Base-by-base conservation (phyloP, 352 stramenopile genomes). In the Globisporangium perplexum region DNA sequence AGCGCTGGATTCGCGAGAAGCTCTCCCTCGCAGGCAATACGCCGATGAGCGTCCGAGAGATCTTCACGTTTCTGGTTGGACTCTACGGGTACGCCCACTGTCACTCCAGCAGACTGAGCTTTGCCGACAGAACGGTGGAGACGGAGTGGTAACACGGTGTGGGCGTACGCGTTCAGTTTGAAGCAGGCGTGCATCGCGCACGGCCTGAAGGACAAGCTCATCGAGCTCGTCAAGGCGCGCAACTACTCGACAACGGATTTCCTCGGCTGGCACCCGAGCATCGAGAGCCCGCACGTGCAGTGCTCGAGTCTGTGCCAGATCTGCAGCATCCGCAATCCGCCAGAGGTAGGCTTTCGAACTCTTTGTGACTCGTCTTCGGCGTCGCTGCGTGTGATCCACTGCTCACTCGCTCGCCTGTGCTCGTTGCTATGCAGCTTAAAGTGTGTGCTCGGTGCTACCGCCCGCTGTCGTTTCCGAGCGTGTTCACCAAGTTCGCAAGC, bases 1-100 rank as follows among this genome's bases (percentile, higher is more conserved):
- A 92, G 71, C 77, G 82, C 38, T 92, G 82, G 82, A 73, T 92
- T 35, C 74, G 77, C 17, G 82, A 92, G 50, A 92, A 90, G 49
- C 77, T 92, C 0, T 52, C 57, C 0, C 57, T 65, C 24, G 52
- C 69, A 28, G 52, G 55, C 10, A 83, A 72, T 33, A 81, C 62
- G 61, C 63, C 71, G 42, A 46, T 89, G 18, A 86, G 71, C 17
- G 77, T 92, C 22, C 77, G 80, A 1, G 82, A 89, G 48, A 64
- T 90, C 28, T 90, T 92, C 51, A 92, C 82, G 3, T 53, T 89
- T 7, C 73, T 92, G 69, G 80, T 90, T 42, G 82, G 82, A 22
- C 57, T 92, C 7, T 88, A 87, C 64, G 83, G 80, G 80, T 88
- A 69, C 15, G 41, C 20, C 8, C 5, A 2, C 3, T 31, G 10